Base-by-base conservation (phyloP, 768 basidiomycete genomes). In the Coprinopsis sp. region DNA sequence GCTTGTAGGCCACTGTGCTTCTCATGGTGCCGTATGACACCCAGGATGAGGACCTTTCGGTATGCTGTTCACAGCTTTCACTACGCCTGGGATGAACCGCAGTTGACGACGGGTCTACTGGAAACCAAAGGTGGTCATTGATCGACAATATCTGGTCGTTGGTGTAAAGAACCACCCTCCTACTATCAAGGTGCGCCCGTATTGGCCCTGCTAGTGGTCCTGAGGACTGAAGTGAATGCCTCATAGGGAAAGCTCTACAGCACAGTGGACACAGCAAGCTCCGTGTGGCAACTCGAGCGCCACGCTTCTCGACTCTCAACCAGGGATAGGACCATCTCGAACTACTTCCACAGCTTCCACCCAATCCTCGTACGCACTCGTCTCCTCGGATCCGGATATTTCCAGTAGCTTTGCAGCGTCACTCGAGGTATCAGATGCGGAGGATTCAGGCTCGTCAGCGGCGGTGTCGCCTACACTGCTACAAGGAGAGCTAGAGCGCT, bases 381-480 rank as follows among this genome's bases (percentile, higher is more conserved):
- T 91, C 7, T 89, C 55, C 10, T 59, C 88, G n/a, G 88, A 91
- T 54, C 81, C 80, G 2, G 88, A 91, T 53, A 84, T 90, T 42
- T 87, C 87, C 4, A 89, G 86, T 64, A 87, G 84, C 60, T 89
- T 90, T 53, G 85, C 86, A 1, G 87, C 85, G 5, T 90, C 87
- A 23, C 73, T 90, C 3, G 88, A 87, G 58, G 73, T 75, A 10
- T 89, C 88, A 19, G 88, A 91, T 49, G 70, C 72, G 12, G 88
- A 90, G 46, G 87, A 89, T 51, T 60, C 54, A 10, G 47, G 68
- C 31, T 69, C 68, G 10, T 59, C 78, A 2, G 82, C 84, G 10
- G 76, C 84, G 0, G 80, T 81, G 1, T 85, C 87, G 1, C 83
- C 85, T 3, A 72, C 67, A 33, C 72, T 78, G 51, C 56, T 61